These are phyloP conservation scores for Termitomyces sp. DNA, from an alignment of 768 basidiomycete genomes.

Conservation along the genomic window DNA sequence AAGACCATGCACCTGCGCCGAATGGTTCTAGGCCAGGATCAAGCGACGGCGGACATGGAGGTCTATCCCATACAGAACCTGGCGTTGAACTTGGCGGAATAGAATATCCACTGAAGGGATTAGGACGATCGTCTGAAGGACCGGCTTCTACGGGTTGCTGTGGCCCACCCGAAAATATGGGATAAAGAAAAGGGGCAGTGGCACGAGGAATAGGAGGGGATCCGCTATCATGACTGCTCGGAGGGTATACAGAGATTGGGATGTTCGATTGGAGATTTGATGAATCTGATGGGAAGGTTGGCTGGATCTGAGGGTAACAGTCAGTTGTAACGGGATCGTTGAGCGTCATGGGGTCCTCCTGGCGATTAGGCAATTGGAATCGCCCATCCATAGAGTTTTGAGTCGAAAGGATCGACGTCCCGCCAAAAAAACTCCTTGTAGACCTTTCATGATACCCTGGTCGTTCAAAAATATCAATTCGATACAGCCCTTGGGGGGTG, in stretches of 20 bases:
- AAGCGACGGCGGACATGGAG: neutral
- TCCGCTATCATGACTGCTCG: neutral
- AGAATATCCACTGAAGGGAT: neutral
- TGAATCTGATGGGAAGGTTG: neutral
- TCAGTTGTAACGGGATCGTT: neutral
- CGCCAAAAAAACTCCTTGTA: constrained; percentile 6
- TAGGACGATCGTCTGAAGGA: neutral
- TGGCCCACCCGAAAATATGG: neutral
- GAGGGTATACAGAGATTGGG: neutral
- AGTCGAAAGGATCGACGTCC: constrained; percentile 10
- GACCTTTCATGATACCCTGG: neutral
- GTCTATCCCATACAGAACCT: neutral
- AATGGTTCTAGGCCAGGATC: neutral
- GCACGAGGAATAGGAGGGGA: neutral
- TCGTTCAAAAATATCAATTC: constrained; percentile 19
- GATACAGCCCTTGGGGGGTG: constrained; percentile 13
- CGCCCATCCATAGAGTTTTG: constrained; percentile 4
- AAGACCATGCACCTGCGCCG: neutral
- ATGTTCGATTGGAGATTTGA: neutral
- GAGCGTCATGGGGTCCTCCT: neutral
- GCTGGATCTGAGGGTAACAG: neutral
- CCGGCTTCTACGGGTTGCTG: neutral
- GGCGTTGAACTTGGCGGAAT: neutral
- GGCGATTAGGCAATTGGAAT: constrained; percentile 4
- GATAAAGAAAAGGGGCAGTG: neutral